Base-by-base conservation (phyloP, 2,329 filamentous ascomycete species). In the Xylaria sp. region DNA sequence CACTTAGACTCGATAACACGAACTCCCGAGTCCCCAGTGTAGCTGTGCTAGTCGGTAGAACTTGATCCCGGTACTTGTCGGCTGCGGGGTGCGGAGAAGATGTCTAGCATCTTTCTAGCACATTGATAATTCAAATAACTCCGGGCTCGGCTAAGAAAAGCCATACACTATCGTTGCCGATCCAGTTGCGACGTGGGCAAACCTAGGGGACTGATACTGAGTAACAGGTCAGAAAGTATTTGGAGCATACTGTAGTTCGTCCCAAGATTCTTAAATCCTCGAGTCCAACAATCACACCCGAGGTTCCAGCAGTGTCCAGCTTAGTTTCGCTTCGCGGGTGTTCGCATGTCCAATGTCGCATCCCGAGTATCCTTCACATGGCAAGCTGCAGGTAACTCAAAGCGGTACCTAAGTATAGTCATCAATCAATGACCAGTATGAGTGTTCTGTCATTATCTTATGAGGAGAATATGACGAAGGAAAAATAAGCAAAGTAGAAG, bases 81-180 rank as follows among this genome's bases (percentile, higher is more conserved):
- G 50, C n/a, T 66, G 51, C 53, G 66, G 63, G 63, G 66, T 60
- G 63, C 54, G 60, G 63, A 57, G 60, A 62, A 44, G 16, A n/a
- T 44, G 40, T 44, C 12, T n/a, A 47, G 53, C 29, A 23, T 32
- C 35, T 54, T 35, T 44, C 12, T n/a, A 47, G 53, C 29, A 23
- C 42, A 42, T 54, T 35, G 42, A 12, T 60, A 69, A 69, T 55
- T 66, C 67, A 69, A 66, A 69, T 66, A 25, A 54, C n/a, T 57
- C 57, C 63, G 58, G 58, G 65, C 62, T 21, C n/a, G 27, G 42
- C 18, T 5, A 18, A 29, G 6, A 53, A 58, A 44, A 21, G 10
- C n/a, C n/a, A 23, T 50, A 27, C 27, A 29, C 27, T 42, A 21
- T 37, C n/a, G 21, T 5, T 21, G 6, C 2, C 6, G 5, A 47